Conservation (phyloP, 2,329 filamentous ascomycete genomes). For the Bimuria novae-zelandiae region DNA sequence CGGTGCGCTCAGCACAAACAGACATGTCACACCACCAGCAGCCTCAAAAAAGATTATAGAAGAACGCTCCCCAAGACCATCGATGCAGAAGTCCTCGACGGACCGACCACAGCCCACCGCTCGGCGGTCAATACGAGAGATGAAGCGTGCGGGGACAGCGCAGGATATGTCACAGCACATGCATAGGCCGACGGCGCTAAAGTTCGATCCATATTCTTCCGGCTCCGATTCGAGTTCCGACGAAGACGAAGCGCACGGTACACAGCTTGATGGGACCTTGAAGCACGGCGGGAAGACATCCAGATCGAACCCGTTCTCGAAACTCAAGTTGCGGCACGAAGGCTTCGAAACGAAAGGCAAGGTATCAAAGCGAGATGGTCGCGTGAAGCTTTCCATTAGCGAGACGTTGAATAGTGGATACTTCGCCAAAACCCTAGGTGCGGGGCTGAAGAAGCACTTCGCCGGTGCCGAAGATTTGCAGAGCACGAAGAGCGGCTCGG, state of each 20-base stretch:
- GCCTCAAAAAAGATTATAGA: not conserved
- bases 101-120: slow-evolving; percentile 35
- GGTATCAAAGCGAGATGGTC: slow-evolving; percentile 69
- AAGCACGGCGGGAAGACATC: slow-evolving; percentile 11
- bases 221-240: slow-evolving; percentile 31
- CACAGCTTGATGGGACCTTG: not conserved
- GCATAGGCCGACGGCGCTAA: slow-evolving; percentile 29
- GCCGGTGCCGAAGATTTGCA: slow-evolving; percentile 40
- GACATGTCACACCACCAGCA: not conserved
- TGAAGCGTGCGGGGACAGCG: slow-evolving; percentile 18
- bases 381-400: slow-evolving; percentile 72
- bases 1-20: not conserved
- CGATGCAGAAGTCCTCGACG: slow-evolving; percentile 33
- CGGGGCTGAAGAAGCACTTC: slow-evolving; percentile 63
- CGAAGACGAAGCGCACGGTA: slow-evolving; percentile 21
- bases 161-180: slow-evolving; percentile 19
- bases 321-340: slow-evolving; percentile 66
- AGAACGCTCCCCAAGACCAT: slow-evolving; percentile 21
- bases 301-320: slow-evolving; percentile 48
- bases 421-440: slow-evolving; percentile 72
- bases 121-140: slow-evolving; percentile 27
- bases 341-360: slow-evolving; percentile 68
- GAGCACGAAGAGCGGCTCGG: slow-evolving; percentile 27
- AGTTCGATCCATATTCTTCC: slow-evolving; percentile 37
- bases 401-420: slow-evolving; percentile 73